A percentile compares a stretch with the other conserved stretches of the same genome.
Evolutionary conservation across 768 basidiomycete species (phyloP).

Genomic region (Termitomyces sp.): DNA sequence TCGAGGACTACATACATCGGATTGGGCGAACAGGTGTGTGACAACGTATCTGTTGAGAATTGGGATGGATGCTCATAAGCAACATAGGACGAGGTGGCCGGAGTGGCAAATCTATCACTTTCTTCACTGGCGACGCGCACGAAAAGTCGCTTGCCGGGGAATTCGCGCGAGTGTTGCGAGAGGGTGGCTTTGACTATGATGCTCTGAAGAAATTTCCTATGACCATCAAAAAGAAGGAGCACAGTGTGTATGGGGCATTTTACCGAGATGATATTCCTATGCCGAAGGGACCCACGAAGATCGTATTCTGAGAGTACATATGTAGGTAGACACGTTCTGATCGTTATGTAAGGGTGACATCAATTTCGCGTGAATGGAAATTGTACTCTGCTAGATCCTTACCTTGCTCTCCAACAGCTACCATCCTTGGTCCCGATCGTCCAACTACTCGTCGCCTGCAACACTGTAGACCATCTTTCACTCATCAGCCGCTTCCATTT

Average conservation of each 20-base stretch:
- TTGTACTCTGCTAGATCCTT: neutral
- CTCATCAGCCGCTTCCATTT: neutral
- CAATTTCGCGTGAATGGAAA: conserved; percentile 9
- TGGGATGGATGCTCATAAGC: conserved; percentile 16
- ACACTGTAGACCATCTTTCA: neutral
- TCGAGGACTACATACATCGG: conserved; percentile 90
- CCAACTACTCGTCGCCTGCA: neutral
- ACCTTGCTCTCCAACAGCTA: conserved; percentile 4
- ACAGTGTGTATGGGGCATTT: conserved; percentile 86
- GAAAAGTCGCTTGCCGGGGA: conserved; percentile 89
- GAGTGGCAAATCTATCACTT: conserved; percentile 88
- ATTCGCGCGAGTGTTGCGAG: conserved; percentile 83
- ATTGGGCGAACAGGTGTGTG: conserved; percentile 80
- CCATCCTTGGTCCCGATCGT: neutral
- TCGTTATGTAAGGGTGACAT: conserved; percentile 15
- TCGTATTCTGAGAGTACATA: conserved; percentile 48
- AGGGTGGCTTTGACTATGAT: conserved; percentile 78
- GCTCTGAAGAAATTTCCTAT: conserved; percentile 85
- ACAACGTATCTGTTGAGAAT: conserved; percentile 1
- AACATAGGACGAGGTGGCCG: conserved; percentile 78
- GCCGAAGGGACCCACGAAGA: conserved; percentile 66
- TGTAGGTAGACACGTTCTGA: neutral
- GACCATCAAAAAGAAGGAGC: conserved; percentile 95
- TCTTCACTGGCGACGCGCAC: conserved; percentile 90
- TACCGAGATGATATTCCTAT: conserved; percentile 63